phyloP scores from a whole-genome alignment of 2,329 filamentous ascomycete genomes.

The Pseudogymnoascus sp. region DNA sequence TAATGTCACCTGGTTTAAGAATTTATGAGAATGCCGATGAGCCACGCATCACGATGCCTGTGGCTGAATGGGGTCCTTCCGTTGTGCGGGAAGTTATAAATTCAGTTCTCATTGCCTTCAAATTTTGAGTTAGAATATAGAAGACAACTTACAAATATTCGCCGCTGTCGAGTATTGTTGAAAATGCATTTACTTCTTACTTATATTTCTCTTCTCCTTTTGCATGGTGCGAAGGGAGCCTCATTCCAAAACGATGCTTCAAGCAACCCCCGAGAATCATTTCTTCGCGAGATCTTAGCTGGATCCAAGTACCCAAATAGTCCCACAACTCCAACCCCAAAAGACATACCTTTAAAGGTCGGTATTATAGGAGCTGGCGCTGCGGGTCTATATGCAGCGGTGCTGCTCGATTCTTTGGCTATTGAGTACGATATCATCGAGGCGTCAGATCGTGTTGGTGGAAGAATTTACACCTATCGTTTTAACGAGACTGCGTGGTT shows the following conservation, averaged over 20 bases:
- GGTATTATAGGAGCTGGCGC: conserved; percentile 33
- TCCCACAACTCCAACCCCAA: neutral
- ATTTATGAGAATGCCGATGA: neutral
- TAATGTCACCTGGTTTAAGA: neutral
- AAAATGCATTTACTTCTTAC: neutral
- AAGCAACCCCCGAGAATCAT: neutral
- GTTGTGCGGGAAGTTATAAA: neutral
- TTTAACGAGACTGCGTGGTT: conserved; percentile 21
- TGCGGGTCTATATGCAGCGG: conserved; percentile 31
- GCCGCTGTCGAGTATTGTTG: neutral
- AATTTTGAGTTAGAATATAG: neutral
- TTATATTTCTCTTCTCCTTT: neutral
- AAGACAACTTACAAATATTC: neutral
- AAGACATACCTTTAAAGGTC: conserved; percentile 13
- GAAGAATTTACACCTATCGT: conserved; percentile 30
- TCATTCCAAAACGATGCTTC: neutral
- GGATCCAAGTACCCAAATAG: neutral
- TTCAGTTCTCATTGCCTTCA: neutral
- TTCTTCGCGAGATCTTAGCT: neutral
- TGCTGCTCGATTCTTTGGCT: conserved; percentile 27
- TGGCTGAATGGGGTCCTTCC: neutral
- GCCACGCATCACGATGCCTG: neutral
- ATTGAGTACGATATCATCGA: conserved; percentile 31
- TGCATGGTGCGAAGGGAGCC: neutral
- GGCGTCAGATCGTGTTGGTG: conserved; percentile 28